A percentile compares a stretch with the other conserved stretches of the same genome.
Conservation (phyloP, 202 grass and related monocot genomes). For the Setaria viridis region DNA sequence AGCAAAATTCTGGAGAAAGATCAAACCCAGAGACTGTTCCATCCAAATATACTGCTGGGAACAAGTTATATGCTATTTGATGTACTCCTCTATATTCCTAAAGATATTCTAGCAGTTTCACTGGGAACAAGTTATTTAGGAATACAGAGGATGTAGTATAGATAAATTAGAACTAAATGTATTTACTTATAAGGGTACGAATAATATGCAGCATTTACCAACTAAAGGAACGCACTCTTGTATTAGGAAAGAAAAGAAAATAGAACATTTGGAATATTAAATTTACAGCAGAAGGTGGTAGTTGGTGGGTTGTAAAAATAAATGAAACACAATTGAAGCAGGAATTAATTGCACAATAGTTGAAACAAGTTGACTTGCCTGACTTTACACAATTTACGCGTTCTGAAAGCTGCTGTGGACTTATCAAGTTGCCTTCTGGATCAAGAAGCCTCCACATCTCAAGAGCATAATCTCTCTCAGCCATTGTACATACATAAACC, state of each 20-base stretch:
- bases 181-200: constrained; percentile 16
- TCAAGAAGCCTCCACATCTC: constrained; percentile 99
- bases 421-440: constrained; percentile 83
- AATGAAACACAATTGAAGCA: constrained; percentile 19
- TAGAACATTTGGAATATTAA: constrained; percentile 18
- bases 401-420: constrained; percentile 67
- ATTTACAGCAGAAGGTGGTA: background rate
- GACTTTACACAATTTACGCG: constrained; percentile 88
- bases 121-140: background rate
- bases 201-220: constrained; percentile 12
- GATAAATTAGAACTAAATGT: background rate
- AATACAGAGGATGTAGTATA: constrained; percentile 2
- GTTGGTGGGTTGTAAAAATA: constrained; percentile 16
- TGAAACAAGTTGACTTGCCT: constrained; percentile 58
- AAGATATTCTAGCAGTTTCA: constrained; percentile 20
- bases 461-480: constrained; percentile 95
- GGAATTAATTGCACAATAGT: constrained; percentile 34
- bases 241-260: background rate
- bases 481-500: constrained; percentile 98
- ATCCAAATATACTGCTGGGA: constrained; percentile 1
- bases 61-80: background rate
- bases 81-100: background rate
- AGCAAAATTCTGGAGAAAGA: background rate
- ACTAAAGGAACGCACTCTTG: background rate
- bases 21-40: background rate